Conservation (phyloP, 2,329 filamentous ascomycete genomes). For the Curvularia eragrostidis region DNA sequence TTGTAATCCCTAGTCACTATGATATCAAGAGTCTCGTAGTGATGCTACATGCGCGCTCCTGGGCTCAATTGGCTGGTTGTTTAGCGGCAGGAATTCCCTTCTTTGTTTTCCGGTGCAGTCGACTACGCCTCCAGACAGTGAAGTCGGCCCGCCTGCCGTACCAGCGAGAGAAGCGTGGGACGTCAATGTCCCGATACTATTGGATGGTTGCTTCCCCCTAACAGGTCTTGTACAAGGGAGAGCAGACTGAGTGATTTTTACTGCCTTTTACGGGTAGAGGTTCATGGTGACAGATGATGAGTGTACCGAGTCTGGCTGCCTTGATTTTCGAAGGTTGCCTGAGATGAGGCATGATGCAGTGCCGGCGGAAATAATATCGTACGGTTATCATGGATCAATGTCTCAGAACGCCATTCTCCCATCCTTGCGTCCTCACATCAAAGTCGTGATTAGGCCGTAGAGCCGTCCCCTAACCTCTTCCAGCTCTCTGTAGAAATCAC, state of each 20-base stretch:
- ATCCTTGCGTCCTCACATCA: background rate
- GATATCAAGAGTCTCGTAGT: background rate
- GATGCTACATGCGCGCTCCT: background rate
- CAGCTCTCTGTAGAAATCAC: background rate
- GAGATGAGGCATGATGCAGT: background rate
- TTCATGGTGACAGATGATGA: slow-evolving; percentile 2
- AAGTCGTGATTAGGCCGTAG: background rate
- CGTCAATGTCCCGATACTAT: background rate
- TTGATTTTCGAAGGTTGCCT: background rate
- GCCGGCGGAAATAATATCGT: too few relatives aligned
- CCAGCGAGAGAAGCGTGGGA: background rate
- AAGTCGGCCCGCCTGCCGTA: background rate
- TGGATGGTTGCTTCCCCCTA: background rate
- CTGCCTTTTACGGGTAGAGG: background rate
- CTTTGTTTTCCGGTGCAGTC: background rate
- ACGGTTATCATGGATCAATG: background rate
- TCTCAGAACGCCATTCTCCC: background rate
- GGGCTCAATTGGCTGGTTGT: background rate
- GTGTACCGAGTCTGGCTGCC: background rate
- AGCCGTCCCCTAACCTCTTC: background rate
- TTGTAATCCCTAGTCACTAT: background rate
- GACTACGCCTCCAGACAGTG: background rate
- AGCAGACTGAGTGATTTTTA: background rate
- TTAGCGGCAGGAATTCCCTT: background rate
- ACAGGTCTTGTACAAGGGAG: background rate